Base-by-base conservation (phyloP, 192 early-diverging fungal genomes). In the Chytriomyces sp. region DNA sequence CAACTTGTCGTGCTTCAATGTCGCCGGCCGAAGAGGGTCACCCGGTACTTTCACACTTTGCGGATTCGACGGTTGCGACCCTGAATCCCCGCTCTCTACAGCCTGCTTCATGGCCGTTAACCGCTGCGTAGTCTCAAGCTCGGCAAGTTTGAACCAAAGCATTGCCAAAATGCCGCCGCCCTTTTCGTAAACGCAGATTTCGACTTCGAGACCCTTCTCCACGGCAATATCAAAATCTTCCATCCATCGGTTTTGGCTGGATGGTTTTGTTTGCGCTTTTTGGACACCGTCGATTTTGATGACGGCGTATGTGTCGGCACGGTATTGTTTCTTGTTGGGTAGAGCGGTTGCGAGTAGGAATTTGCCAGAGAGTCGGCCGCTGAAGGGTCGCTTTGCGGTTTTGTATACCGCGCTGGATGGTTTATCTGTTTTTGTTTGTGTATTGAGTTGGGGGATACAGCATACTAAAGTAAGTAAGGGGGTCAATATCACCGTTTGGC, bases 71-170 rank as follows among this genome's bases (percentile, higher is more conserved):
- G 63, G 11, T 26, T 26, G 18, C 18, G 11, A 8, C 60, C 35
- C 35, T 23, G 69, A 43, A 50, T 50, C 50, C 16, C 9, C 50
- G 50, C 16, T 24, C 9, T 43, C 10, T 4, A 73, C n/a, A 3
- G 45, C 71, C 20, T 53, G 20, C 8, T 73, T 73, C 61, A 73
- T 62, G 2, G 61, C 71, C 26, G 9, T 11, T 46, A 73, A 47
- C 44, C 71, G 24, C 61, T 96, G 77, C 49, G 92, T 95, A 77
- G 97, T 94, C 57, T 93, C 93, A 64, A 99, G 90, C 76, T 99
- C 97, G 1, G 92, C 92, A 46, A 98, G 88, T 73, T 95, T 95
- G 67, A 98, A 88, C 98, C 98, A 99, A 76, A 93, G 80, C 69
- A 97, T 82, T 7, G 94, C 94, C 77, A 97, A 85, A 49, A 97